Conservation (phyloP, 2,329 filamentous ascomycete genomes). For the Hymenoscyphus fructigenus region DNA sequence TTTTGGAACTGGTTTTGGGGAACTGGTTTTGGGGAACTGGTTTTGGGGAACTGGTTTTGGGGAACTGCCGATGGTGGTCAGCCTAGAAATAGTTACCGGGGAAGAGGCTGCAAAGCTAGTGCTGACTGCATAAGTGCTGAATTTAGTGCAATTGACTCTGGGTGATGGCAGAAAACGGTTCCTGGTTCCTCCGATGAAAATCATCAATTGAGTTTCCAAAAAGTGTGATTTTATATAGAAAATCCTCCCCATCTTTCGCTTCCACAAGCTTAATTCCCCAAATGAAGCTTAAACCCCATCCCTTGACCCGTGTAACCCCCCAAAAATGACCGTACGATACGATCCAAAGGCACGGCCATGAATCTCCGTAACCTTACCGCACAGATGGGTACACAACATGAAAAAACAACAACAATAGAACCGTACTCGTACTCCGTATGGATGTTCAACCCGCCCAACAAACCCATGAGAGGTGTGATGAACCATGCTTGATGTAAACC, state of each 20-base stretch:
- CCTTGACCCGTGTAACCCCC: not conserved
- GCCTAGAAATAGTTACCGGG: not conserved
- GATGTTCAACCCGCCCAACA: not conserved
- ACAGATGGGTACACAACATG: not conserved
- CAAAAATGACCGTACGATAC: too few relatives aligned
- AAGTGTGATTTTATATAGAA: not conserved
- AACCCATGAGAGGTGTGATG: not conserved
- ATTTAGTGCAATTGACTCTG: not conserved
- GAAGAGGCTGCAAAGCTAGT: not conserved
- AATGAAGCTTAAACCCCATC: not conserved
- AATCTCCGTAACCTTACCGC: not conserved
- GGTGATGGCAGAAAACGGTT: not conserved
- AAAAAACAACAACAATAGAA: not conserved
- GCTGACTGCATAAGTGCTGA: not conserved
- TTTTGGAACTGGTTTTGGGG: not conserved
- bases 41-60: not conserved
- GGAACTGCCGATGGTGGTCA: conserved; percentile 1
- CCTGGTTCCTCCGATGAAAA: not conserved
- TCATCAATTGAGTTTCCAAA: not conserved
- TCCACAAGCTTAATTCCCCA: not conserved
- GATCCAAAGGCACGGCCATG: not conserved
- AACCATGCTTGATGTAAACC: not conserved
- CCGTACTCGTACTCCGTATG: too few relatives aligned
- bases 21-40: not conserved
- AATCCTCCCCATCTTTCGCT: not conserved